Percentiles rank a stretch among this genome's conserved stretches.
Conservation (phyloP, 345 rosid genomes). For the Zanthoxylum bungeanum region DNA sequence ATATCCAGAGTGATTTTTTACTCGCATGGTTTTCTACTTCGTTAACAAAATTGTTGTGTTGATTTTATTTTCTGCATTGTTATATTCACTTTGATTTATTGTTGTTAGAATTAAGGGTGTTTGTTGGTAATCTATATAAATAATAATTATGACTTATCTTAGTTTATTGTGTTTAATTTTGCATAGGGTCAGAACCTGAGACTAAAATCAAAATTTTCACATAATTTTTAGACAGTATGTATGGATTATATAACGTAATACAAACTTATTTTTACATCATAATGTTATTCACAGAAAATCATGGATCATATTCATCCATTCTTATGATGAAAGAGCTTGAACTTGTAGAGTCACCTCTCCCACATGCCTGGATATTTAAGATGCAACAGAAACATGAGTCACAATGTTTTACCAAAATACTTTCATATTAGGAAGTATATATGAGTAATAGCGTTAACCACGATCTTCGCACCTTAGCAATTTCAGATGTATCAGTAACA, state of each 20-base stretch:
- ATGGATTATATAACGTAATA: neutral
- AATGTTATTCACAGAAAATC: slow-evolving; percentile 40
- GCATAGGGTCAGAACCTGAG: no score
- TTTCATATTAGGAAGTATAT: neutral
- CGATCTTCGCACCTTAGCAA: slow-evolving; percentile 61
- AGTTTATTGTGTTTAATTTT: no score
- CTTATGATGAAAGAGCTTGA: slow-evolving; percentile 86
- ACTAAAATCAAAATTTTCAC: no score
- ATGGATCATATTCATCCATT: slow-evolving; percentile 79
- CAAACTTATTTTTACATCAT: slow-evolving; percentile 7
- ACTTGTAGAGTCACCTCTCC: slow-evolving; percentile 66
- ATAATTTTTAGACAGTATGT: no score
- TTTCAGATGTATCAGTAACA: slow-evolving; percentile 66
- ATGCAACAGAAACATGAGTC: neutral
- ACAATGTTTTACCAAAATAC: neutral
- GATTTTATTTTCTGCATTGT: no score
- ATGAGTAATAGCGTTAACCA: neutral
- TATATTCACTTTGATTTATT: no score
- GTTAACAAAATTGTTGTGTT: no score
- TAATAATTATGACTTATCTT: no score
- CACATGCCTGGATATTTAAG: slow-evolving; percentile 63
- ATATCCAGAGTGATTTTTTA: no score
- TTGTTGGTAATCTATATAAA: no score
- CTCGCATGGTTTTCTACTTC: no score
- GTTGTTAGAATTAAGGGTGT: no score